A percentile compares a stretch with the other conserved stretches of the same genome.
Conservation (phyloP, 306 rosid genomes). For the Citrullus colocynthis region DNA sequence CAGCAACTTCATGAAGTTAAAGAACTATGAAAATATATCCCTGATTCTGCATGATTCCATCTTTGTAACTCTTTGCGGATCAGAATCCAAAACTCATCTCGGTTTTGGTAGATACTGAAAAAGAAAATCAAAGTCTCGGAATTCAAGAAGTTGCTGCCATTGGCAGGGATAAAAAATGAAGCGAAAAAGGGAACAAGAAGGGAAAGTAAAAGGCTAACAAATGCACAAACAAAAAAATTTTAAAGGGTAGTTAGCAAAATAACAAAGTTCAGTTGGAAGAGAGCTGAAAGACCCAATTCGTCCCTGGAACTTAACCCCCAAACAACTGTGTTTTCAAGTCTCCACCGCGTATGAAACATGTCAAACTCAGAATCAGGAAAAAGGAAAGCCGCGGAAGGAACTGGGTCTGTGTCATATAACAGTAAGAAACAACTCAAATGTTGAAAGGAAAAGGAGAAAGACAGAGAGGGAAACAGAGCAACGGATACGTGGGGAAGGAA, state of each 20-base stretch:
- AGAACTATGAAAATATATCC: background rate
- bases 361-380: background rate
- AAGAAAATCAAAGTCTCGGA: background rate
- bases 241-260: background rate
- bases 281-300: constrained; percentile 10
- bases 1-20: background rate
- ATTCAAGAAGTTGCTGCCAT: background rate
- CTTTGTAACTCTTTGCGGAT: background rate
- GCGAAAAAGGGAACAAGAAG: background rate
- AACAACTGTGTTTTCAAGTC: constrained; percentile 20
- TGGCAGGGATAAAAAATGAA: background rate
- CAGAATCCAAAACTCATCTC: background rate
- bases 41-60: background rate
- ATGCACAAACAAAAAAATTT: background rate
- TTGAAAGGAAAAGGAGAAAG: background rate
- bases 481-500: constrained; percentile 2
- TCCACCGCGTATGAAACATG: constrained; percentile 28
- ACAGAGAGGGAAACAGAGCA: constrained; percentile 1
- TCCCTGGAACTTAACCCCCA: constrained; percentile 18
- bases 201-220: constrained; percentile 4
- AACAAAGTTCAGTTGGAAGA: constrained; percentile 2
- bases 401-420: constrained; percentile 32
- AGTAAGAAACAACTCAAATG: constrained; percentile 7
- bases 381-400: constrained; percentile 27
- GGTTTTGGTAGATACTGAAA: background rate